phyloP scores from a whole-genome alignment of 78 protist species.

The Polysphondylium violaceum region DNA sequence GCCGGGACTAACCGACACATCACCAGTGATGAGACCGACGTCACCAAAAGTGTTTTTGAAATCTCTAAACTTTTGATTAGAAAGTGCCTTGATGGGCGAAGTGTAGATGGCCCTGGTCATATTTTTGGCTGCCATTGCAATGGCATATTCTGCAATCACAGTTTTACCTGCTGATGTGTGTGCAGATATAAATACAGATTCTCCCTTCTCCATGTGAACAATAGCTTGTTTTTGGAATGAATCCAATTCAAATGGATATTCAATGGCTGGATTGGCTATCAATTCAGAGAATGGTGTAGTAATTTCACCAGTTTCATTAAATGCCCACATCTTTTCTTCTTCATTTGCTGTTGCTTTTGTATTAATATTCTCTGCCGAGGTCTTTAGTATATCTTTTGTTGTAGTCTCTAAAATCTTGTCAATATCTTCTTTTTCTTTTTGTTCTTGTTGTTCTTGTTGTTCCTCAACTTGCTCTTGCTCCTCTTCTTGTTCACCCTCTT shows the following conservation, averaged over 20 bases:
- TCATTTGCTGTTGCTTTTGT: neutral
- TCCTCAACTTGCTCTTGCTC: slow-evolving; percentile 33
- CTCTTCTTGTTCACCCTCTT: slow-evolving; percentile 12
- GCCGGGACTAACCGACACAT: slow-evolving; percentile 92
- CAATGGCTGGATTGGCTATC: slow-evolving; percentile 69
- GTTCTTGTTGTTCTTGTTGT: neutral
- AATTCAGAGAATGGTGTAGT: slow-evolving; percentile 57
- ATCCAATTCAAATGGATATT: slow-evolving; percentile 96
- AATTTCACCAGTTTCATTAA: slow-evolving; percentile 59
- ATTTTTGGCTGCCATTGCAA: slow-evolving; percentile 87
- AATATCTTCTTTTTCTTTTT: neutral
- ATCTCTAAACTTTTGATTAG: slow-evolving; percentile 96
- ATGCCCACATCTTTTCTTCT: slow-evolving; percentile 72
- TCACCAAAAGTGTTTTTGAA: slow-evolving; percentile 89
- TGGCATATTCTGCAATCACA: slow-evolving; percentile 96
- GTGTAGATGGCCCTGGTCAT: slow-evolving; percentile 96
- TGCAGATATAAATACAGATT: slow-evolving; percentile 96
- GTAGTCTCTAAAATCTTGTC: slow-evolving; percentile 2
- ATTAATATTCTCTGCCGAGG: neutral
- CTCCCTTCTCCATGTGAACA: slow-evolving; percentile 89
- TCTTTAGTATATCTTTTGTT: neutral
- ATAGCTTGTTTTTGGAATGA: slow-evolving; percentile 95
- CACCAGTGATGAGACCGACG: slow-evolving; percentile 97
- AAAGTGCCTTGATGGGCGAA: slow-evolving; percentile 97
- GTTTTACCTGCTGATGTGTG: slow-evolving; percentile 99